phyloP scores from a whole-genome alignment of 257 asterid genomes.

The Mentha longifolia region DNA sequence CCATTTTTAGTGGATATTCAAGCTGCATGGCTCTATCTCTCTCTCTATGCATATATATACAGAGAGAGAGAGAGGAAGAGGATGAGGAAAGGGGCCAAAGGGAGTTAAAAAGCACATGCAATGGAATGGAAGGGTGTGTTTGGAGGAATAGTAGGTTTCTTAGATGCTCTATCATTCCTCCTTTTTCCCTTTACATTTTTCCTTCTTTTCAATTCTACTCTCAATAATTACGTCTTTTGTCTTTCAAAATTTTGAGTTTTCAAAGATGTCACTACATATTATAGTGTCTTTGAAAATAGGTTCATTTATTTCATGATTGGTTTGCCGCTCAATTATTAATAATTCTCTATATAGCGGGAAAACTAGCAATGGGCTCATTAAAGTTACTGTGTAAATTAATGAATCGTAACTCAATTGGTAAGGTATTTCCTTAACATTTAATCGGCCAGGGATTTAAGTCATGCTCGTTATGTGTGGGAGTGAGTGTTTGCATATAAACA shows the following conservation, averaged over 20 bases:
- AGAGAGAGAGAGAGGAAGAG: conserved; percentile 50
- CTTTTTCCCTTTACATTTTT: background rate
- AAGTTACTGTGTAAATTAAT: no score
- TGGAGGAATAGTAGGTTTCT: conserved; percentile 64
- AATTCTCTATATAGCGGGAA: no score
- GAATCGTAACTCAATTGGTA: no score
- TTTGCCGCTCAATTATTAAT: background rate
- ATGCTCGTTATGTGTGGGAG: no score
- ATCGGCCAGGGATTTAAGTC: no score
- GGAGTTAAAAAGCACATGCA: conserved; percentile 46
- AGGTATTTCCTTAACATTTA: no score
- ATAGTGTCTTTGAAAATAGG: conserved; percentile 27
- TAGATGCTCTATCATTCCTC: conserved; percentile 39
- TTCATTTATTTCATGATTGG: conserved; percentile 24
- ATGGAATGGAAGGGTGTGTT: conserved; percentile 63
- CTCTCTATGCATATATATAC: background rate
- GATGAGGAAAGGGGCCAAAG: conserved; percentile 50
- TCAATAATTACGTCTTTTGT: conserved; percentile 20
- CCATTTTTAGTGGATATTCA: conserved; percentile 27
- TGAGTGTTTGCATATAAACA: no score
- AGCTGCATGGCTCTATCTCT: conserved; percentile 16
- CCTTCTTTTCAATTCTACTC: background rate
- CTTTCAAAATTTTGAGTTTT: background rate
- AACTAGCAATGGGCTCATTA: no score
- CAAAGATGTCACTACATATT: background rate